These are phyloP conservation scores for Eucalyptus regnans DNA, from an alignment of 345 rosid species.

Conservation along the genomic window DNA sequence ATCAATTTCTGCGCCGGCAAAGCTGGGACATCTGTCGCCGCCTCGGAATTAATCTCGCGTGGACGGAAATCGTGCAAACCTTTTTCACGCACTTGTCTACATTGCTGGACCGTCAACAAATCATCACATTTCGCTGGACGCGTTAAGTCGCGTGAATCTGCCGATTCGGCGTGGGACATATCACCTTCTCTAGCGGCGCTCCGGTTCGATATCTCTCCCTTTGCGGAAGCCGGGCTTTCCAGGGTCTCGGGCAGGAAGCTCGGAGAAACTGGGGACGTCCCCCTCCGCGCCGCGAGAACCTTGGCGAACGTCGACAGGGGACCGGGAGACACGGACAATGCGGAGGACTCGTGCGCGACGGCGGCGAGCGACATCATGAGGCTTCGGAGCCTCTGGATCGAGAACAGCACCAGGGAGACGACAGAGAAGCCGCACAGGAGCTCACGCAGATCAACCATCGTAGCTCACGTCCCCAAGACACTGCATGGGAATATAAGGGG, in stretches of 20 bases:
- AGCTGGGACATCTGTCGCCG: background rate
- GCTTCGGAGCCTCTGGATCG: background rate
- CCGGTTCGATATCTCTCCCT: background rate
- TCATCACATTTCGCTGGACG: background rate
- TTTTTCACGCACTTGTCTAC: background rate
- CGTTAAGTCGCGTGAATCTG: background rate
- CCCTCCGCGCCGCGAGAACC: background rate
- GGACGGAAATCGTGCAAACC: background rate
- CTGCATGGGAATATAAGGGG: background rate
- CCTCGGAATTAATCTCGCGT: background rate
- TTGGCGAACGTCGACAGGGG: background rate
- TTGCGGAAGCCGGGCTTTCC: background rate
- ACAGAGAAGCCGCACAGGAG: slow-evolving; percentile 16
- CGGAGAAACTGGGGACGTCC: background rate
- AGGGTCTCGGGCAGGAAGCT: background rate
- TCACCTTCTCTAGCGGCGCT: background rate
- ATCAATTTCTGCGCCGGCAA: background rate
- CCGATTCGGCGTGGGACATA: background rate
- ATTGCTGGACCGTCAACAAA: background rate
- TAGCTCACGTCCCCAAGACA: background rate
- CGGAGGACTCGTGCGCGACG: background rate
- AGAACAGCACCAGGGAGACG: slow-evolving; percentile 1
- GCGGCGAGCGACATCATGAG: slow-evolving; percentile 2
- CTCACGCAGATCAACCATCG: background rate
- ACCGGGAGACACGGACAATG: background rate